These are phyloP conservation scores for Neurospora africana DNA, from an alignment of 495 filamentous ascomycete species.

Conservation along the genomic window DNA sequence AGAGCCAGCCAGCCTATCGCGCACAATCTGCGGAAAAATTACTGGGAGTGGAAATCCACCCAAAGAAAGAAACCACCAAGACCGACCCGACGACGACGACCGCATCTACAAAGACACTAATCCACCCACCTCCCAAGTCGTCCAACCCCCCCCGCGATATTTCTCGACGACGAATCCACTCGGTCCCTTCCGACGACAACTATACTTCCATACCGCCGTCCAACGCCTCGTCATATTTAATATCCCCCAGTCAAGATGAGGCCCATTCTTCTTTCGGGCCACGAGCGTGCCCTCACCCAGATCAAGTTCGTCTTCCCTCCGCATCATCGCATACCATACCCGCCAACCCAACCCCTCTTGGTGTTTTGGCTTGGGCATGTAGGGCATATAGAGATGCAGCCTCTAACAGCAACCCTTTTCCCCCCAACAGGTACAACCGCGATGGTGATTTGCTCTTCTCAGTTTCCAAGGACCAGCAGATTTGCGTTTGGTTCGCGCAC, in stretches of 20 bases:
- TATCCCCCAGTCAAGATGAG: conserved; percentile 53
- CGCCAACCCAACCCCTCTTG: background rate
- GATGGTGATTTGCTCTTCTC: conserved; percentile 98
- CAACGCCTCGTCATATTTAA: background rate
- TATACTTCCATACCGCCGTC: background rate
- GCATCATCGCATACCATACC: background rate
- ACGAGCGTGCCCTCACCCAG: conserved; percentile 97
- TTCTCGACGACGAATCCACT: conserved; percentile 2
- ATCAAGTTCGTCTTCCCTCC: conserved; percentile 58
- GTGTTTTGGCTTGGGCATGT: background rate
- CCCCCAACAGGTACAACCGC: conserved; percentile 60
- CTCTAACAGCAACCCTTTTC: conserved; percentile 12
- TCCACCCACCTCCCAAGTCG: background rate
- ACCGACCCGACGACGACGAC: conserved; percentile 1
- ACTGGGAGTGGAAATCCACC: conserved; percentile 14
- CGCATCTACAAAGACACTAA: conserved; percentile 1
- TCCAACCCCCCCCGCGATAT: conserved; percentile 2
- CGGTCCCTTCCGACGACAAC: conserved; percentile 1
- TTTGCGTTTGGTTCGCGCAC: conserved; percentile 88
- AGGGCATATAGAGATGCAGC: background rate
- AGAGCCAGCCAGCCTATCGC: conserved; percentile 13
- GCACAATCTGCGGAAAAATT: conserved; percentile 30
- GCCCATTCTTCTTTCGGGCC: conserved; percentile 88
- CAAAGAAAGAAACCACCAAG: conserved; percentile 7
- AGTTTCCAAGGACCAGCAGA: conserved; percentile 90